phyloP scores from a whole-genome alignment of 2,329 filamentous ascomycete species.

The Pestalotiopsis sp. region DNA sequence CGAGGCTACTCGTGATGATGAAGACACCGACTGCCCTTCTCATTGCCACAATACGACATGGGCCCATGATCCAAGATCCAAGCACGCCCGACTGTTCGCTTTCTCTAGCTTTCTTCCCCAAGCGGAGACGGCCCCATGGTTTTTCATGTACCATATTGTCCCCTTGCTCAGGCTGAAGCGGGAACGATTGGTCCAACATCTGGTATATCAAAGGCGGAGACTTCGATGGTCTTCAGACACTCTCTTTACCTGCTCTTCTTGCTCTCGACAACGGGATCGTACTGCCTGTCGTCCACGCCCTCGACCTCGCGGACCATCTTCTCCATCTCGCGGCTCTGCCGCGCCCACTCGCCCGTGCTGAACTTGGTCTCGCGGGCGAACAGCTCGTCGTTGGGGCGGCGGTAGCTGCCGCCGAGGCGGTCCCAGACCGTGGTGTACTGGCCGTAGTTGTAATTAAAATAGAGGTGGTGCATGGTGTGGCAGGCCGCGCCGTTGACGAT shows the following conservation, averaged over 20 bases:
- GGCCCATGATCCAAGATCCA: background rate
- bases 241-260: conserved; percentile 48
- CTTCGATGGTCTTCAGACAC: background rate
- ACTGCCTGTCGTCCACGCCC: conserved; percentile 54
- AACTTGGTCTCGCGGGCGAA: conserved; percentile 87
- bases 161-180: background rate
- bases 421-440: conserved; percentile 95
- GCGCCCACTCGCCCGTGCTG: conserved; percentile 77
- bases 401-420: conserved; percentile 82
- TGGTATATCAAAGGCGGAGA: background rate
- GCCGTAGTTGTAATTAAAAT: conserved; percentile 91
- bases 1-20: background rate
- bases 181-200: background rate
- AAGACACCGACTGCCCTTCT: background rate
- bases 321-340: conserved; percentile 78
- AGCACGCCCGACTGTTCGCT: too few species aligned
- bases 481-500: conserved; percentile 93
- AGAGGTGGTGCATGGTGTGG: conserved; percentile 88
- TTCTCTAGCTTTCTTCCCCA: too few species aligned
- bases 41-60: background rate
- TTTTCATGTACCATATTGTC: background rate
- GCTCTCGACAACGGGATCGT: conserved; percentile 35
- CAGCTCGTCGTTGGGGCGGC: conserved; percentile 81
- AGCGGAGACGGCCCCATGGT: background rate
- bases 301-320: conserved; percentile 73